These are phyloP conservation scores for Tubosaeta sp. DNA, from an alignment of 768 basidiomycete genomes.

Conservation along the genomic window DNA sequence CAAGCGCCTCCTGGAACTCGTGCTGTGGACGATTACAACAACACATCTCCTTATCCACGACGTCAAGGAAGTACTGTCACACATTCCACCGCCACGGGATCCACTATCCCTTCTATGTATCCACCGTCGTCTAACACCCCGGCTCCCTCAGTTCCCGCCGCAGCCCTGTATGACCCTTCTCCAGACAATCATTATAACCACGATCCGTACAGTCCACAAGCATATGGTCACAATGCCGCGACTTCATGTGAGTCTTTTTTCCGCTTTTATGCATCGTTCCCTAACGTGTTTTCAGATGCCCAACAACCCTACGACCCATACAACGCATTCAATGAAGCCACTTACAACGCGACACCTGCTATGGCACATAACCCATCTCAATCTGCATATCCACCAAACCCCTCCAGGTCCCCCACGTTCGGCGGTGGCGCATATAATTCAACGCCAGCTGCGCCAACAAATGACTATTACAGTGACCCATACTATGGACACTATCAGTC, in stretches of 20 bases:
- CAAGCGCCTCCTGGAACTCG: constrained; percentile 61
- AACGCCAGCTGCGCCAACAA: constrained; percentile 40
- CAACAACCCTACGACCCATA: constrained; percentile 56
- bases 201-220: constrained; percentile 27
- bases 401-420: constrained; percentile 25
- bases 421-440: constrained; percentile 54
- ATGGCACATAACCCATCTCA: constrained; percentile 13
- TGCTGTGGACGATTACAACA: constrained; percentile 74
- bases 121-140: constrained; percentile 29
- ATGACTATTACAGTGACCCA: constrained; percentile 25
- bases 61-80: constrained; percentile 38
- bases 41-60: constrained; percentile 40
- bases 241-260: constrained; percentile 46
- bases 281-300: constrained; percentile 38
- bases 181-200: constrained; percentile 19
- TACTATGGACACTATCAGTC: constrained; percentile 26
- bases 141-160: constrained; percentile 4
- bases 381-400: constrained; percentile 14
- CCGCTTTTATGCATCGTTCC: background rate
- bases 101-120: constrained; percentile 36
- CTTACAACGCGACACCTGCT: constrained; percentile 35
- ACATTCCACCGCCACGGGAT: constrained; percentile 40
- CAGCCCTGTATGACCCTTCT: constrained; percentile 19
- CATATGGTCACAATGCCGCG: constrained; percentile 51
- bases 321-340: constrained; percentile 35